Percentiles rank a stretch among this genome's conserved stretches.
Conservation (phyloP, 108 stramenopile genomes). For the Poteriospumella lacustris region DNA sequence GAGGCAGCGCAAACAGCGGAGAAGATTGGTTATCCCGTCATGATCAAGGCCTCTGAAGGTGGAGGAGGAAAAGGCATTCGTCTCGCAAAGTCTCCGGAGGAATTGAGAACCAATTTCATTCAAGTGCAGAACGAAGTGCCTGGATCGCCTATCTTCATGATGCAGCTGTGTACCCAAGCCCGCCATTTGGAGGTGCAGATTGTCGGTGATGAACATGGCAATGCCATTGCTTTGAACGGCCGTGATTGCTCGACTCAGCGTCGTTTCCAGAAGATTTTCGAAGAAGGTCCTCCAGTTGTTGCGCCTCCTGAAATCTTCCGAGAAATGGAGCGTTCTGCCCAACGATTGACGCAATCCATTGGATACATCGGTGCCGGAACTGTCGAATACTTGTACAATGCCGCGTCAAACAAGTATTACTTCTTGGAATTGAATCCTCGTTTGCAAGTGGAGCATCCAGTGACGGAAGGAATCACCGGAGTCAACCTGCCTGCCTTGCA, state of each 20-base stretch:
- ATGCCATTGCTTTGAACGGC: slow-evolving; percentile 24
- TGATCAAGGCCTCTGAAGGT: slow-evolving; percentile 97
- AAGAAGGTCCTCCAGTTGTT: slow-evolving; percentile 28
- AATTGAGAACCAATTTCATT: slow-evolving; percentile 40
- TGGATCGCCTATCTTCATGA: slow-evolving; percentile 92
- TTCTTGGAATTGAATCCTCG: slow-evolving; percentile 98
- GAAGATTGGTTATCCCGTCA: slow-evolving; percentile 89
- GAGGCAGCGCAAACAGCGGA: slow-evolving; percentile 85
- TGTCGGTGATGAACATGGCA: slow-evolving; percentile 24
- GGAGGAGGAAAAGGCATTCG: slow-evolving; percentile 82
- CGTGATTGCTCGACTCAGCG: slow-evolving; percentile 29
- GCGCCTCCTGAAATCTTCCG: slow-evolving; percentile 3
- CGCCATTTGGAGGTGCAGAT: slow-evolving; percentile 24
- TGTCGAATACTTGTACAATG: slow-evolving; percentile 23
- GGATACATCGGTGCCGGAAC: slow-evolving; percentile 27
- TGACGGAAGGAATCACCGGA: slow-evolving; percentile 81
- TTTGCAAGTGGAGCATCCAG: slow-evolving; percentile 87
- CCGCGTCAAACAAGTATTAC: slow-evolving; percentile 77
- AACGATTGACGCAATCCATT: slow-evolving; percentile 17
- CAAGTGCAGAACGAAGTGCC: slow-evolving; percentile 77
- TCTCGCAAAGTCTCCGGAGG: slow-evolving; percentile 35
- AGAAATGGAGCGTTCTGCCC: slow-evolving; percentile 22
- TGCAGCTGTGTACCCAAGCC: slow-evolving; percentile 83
- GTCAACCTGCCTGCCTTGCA: slow-evolving; percentile 86
- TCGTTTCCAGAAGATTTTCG: slow-evolving; percentile 12